Evolutionary conservation across 148 eudicot species (phyloP), one percentile per base, ranked within the genome.

Genomic region (Linanthus parryae): DNA sequence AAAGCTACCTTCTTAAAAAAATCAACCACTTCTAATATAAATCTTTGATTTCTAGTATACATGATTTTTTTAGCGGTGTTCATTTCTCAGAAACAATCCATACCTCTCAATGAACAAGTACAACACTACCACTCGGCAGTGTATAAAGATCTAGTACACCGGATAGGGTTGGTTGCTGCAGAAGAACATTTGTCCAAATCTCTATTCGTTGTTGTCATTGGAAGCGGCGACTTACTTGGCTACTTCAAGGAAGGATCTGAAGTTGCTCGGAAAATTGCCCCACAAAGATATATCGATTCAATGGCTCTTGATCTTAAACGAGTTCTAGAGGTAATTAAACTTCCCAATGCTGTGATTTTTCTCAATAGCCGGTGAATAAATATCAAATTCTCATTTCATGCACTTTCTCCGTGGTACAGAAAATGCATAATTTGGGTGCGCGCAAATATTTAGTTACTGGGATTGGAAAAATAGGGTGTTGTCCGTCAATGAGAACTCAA

Each of bases 191-290:
- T 84, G 22, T 74, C 90, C 0, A 85, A 80, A 45, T 76, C 97
- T 15, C 24, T 89, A 18, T 71, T 79, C 38, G 66, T 59, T 16
- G 30, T 85, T 43, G 79, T 82, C 29, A 73, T 89, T 0, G 97
- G 97, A 38, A 85, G 83, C 67, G 85, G 85, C 48, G 97, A 89
- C 44, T 53, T 89, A 1, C 34, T 89, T 0, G 78, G 71, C 21
- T 80, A 75, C 65, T 80, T 70, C 66, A 53, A 54, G 7, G 47
- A 73, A 2, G 49, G 49, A 4, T 77, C 75, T 0, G 23, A 53
- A 12, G 50, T 24, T 4, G 7, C 42, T 12, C 55, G 67, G 34
- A 27, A 53, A 24, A 47, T 19, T 52, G 19, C 77, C 5, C 86
- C 95, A 26, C 83, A 79, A n/a, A 70, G 70, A 25, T 75, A 30